Evolutionary conservation across 2,329 filamentous ascomycete species (phyloP).

Genomic region (Periconia sp.): DNA sequence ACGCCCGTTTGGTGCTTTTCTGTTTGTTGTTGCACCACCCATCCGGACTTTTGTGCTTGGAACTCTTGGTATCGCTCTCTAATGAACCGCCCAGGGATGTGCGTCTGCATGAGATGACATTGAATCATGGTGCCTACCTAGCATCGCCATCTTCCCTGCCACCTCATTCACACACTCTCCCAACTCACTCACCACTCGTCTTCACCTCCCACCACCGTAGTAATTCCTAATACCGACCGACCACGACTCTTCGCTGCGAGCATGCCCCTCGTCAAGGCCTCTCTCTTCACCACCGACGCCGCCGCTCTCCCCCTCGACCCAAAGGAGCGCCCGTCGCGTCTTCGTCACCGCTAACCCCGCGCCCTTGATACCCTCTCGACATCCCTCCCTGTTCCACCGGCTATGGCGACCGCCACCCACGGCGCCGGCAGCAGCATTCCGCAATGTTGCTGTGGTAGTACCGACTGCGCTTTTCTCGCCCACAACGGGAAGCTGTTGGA

Average conservation of each 20-base stretch:
- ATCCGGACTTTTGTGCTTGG: too few species aligned
- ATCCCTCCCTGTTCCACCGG: background rate
- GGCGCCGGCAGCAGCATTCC: slow-evolving; percentile 33
- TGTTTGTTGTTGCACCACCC: background rate
- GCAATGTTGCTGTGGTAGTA: slow-evolving; percentile 81
- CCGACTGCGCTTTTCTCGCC: slow-evolving; percentile 76
- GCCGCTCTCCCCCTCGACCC: too few species aligned
- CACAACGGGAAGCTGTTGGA: slow-evolving; percentile 79
- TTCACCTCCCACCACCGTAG: background rate
- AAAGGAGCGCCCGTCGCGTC: background rate
- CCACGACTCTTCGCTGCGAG: background rate
- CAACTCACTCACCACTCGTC: background rate
- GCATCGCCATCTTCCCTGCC: too few species aligned
- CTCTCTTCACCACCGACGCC: too few species aligned
- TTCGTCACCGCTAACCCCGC: background rate
- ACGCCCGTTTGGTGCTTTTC: background rate
- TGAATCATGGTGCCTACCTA: too few species aligned
- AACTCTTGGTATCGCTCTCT: too few species aligned
- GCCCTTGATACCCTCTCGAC: background rate
- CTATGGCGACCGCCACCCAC: background rate
- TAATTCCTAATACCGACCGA: background rate
- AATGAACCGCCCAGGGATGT: too few species aligned
- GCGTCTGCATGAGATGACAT: too few species aligned
- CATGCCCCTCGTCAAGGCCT: background rate
- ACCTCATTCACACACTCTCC: too few species aligned